Base-by-base conservation (phyloP, 2,329 filamentous ascomycete genomes). In the Ceratocystiopsis brevicomis region DNA sequence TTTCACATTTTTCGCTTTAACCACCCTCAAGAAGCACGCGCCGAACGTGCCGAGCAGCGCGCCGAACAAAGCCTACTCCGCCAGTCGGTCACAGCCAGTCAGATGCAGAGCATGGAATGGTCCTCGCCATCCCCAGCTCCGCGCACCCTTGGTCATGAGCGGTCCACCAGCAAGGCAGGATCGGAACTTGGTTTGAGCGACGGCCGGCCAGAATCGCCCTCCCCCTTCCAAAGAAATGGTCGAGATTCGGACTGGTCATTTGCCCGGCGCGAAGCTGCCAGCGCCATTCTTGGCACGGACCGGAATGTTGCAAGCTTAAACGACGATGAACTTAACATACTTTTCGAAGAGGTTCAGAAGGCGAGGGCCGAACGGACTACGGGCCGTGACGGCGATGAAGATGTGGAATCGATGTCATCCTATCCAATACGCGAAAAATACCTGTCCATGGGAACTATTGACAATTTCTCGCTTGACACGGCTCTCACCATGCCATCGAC, bases 1-100 rank as follows among this genome's bases (percentile, higher is more conserved):
- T 98, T 98, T 53, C 90, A 98, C 59, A 98, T 98, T 48, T 96
- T 98, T 63, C 73, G 90, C 45, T 98, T 98, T 66, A 98, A 96
- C 54, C 87, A 98, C 56, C 90, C 90, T 0, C 81, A 94, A 67
- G 90, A 98, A 62, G 90, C 90, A 30, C 78, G 84, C 46, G 88
- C 87, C 3, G 90, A 98, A 61, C 69, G 90, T 44, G 87, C 85
- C 13, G 85, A 94, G 54, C 76, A 83, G 52, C 83, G 82, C 2
- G 45, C 43, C 14, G 84, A 93, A 54, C 76, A 85, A 55, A 94
- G 84, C 55, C 65, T 93, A 17, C 66, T 98, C 45, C 79, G 88
- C 39, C 88, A 96, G 55, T 92, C 87, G 1, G 63, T 79, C 34
- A 76, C 75, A 6, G 72, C 71, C 32, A 77, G 61, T 51, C 73